Base-by-base conservation (phyloP, 2,329 filamentous ascomycete genomes). In the Alternaria hordeiaustralica region DNA sequence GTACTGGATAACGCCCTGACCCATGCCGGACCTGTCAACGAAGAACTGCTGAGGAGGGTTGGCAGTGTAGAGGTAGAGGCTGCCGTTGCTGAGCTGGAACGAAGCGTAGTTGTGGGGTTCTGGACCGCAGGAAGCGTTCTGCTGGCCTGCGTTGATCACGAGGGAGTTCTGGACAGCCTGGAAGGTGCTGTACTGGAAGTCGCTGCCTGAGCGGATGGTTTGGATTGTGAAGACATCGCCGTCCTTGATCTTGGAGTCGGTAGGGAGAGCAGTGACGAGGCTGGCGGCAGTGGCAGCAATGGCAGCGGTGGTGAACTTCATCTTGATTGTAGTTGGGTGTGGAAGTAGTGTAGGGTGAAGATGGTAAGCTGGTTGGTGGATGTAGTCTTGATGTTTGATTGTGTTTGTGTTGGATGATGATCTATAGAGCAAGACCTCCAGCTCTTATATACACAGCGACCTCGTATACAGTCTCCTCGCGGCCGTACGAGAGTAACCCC, bases 1-100 rank as follows among this genome's bases (percentile, higher is more conserved):
- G 80, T 87, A 89, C 45, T 83, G 82, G 45, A 88, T 71, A 21
- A 80, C 77, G 55, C 88, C 88, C 63, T 71, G 83, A 84, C 85
- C 87, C 86, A 88, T 88, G 71, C 86, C 87, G 49, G 85, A 87
- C 47, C 84, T 84, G 75, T 89, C 87, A 44, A 84, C 84, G 66
- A 72, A 89, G 55, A 86, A 62, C 69, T 84, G 77, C 79, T 89
- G 87, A 3, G 78, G 77, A 5, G 77, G 79, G 21, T 78, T 77
- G 25, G 71, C 67, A 33, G 81, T 82, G 77, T 84, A 87, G 30
- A 90, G 82, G 73, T 76, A 83, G 13, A 75, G 81, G 47, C 80
- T 79, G 64, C 61, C 64, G 50, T 85, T 78, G 44, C 81, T 56
- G 68, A 88, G 76, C 67, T 79, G 78, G 77, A 89, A 87, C 44